Evolutionary conservation across 2,329 filamentous ascomycete species (phyloP).

Genomic region (Dothistroma pini): DNA sequence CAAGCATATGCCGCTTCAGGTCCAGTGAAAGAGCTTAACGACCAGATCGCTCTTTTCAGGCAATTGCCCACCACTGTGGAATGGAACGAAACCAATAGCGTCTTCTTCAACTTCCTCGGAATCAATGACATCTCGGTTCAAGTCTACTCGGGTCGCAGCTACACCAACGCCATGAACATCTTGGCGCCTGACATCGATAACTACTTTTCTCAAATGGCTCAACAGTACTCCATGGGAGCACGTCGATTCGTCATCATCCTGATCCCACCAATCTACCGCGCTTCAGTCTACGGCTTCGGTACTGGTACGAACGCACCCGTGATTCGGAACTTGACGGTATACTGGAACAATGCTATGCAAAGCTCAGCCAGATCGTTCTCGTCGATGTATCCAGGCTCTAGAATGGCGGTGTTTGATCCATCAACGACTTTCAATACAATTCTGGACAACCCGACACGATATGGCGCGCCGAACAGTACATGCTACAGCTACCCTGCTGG

Average conservation of each 20-base stretch:
- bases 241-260: conserved; percentile 6
- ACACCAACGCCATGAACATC: not conserved
- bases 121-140: conserved; percentile 15
- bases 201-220: not conserved
- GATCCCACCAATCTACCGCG: conserved; percentile 3
- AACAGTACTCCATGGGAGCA: conserved; percentile 4
- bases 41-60: conserved; percentile 5
- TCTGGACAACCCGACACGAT: conserved; percentile 6
- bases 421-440: conserved; percentile 3
- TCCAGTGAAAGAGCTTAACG: conserved; percentile 8
- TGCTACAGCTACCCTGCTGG: conserved; percentile 10
- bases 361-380: not conserved
- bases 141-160: not conserved
- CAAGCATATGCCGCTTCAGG: not conserved
- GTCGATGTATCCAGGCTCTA: not conserved
- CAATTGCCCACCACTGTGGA: not conserved
- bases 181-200: not conserved
- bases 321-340: not conserved
- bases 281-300: not conserved
- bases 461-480: conserved; percentile 15
- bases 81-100: conserved; percentile 13
- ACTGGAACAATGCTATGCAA: conserved; percentile 4
- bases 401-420: conserved; percentile 1
- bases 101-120: conserved; percentile 14
- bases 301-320: not conserved